Conservation (phyloP, 352 stramenopile species). For the Phytophthora podocarpi region DNA sequence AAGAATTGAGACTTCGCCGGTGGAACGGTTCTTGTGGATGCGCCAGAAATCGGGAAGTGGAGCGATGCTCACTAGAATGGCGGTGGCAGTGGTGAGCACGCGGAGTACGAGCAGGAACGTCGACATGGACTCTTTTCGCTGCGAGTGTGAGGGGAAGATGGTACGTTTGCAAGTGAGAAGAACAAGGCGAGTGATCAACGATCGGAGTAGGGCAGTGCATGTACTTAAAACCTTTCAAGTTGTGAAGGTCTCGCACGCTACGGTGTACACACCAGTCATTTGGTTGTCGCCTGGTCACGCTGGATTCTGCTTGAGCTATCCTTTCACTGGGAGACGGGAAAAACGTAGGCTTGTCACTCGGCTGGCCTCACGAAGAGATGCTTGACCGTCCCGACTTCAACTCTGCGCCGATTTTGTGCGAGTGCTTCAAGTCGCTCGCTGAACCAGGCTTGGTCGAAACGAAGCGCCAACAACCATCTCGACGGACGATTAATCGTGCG, state of each 20-base stretch:
- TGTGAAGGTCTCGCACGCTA: conserved; percentile 1
- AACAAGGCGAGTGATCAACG: not conserved
- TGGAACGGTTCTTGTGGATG: conserved; percentile 24
- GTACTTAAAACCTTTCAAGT: conserved; percentile 1
- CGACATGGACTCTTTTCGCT: too few species aligned
- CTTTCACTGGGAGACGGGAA: too few species aligned
- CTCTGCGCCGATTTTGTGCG: conserved; percentile 1
- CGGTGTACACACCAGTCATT: conserved; percentile 8
- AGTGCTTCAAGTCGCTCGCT: conserved; percentile 1
- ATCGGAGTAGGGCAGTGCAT: too few species aligned
- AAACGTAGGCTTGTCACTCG: not conserved
- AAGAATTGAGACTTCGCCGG: conserved; percentile 30
- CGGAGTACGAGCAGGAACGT: conserved; percentile 25
- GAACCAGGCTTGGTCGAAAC: not conserved
- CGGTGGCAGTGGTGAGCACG: conserved; percentile 26
- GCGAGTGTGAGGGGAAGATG: conserved; percentile 4
- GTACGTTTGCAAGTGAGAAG: conserved; percentile 15
- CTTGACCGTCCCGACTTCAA: conserved; percentile 19
- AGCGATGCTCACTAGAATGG: conserved; percentile 20
- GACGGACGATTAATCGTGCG: not conserved
- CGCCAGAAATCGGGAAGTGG: conserved; percentile 29
- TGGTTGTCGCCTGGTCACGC: not conserved
- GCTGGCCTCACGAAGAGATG: not conserved
- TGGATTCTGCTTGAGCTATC: conserved; percentile 1
- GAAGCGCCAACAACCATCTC: not conserved